These are phyloP conservation scores for Sechiopsis laciniata DNA, from an alignment of 306 rosid genomes.

Conservation along the genomic window DNA sequence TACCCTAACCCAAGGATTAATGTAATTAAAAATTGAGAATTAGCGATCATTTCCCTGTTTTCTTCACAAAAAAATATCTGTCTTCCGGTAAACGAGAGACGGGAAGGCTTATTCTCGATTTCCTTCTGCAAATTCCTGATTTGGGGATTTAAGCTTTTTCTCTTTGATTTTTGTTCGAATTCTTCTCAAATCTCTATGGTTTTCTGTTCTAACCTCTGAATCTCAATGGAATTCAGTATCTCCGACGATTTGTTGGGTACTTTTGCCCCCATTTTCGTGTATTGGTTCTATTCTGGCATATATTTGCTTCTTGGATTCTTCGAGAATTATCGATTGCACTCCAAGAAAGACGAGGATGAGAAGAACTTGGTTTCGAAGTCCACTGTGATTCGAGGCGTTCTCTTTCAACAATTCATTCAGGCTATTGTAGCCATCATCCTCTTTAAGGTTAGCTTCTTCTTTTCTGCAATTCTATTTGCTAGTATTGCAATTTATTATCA, in stretches of 20 bases:
- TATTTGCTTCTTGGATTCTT: constrained; percentile 56
- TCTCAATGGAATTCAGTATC: constrained; percentile 23
- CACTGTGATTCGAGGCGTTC: constrained; percentile 66
- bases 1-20: too few species aligned
- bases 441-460: constrained; percentile 16
- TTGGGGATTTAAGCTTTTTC: neutral
- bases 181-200: neutral
- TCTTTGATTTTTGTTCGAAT: neutral
- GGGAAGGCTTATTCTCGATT: too few species aligned
- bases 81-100: too few species aligned
- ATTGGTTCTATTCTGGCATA: constrained; percentile 82
- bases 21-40: neutral
- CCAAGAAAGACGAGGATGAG: constrained; percentile 52
- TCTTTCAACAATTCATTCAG: constrained; percentile 81
- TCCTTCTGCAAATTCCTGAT: constrained; percentile 5
- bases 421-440: constrained; percentile 70
- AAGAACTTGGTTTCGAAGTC: constrained; percentile 64
- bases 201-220: neutral
- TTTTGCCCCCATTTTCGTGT: constrained; percentile 69
- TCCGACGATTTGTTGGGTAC: constrained; percentile 82
- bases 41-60: neutral
- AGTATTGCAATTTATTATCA: neutral
- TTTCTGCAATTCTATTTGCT: neutral
- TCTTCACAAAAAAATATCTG: neutral
- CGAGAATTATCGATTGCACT: constrained; percentile 64